Evolutionary conservation across 202 grass and related monocot genomes (phyloP).

Genomic region (Elaeis oleifera): DNA sequence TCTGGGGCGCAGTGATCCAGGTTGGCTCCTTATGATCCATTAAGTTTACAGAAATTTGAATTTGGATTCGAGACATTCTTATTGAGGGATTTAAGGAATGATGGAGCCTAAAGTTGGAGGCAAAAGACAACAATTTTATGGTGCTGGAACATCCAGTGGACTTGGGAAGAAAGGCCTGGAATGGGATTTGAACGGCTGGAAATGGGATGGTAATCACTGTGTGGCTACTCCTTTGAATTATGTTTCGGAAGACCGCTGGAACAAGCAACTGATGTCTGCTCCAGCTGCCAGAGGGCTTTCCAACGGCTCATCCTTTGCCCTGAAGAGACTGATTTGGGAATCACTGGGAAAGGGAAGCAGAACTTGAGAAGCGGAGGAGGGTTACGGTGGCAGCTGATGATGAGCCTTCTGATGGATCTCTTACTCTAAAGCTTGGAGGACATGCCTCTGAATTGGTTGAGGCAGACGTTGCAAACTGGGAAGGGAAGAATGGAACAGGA

Average conservation of each 20-base stretch:
- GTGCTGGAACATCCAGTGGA: conserved; percentile 17
- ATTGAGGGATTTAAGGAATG: too few species aligned
- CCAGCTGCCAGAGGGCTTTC: neutral
- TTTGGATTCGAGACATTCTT: too few species aligned
- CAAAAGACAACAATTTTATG: conserved; percentile 2
- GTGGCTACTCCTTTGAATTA: conserved; percentile 25
- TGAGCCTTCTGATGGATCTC: neutral
- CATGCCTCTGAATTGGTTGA: neutral
- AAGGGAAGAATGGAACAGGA: conserved; percentile 17
- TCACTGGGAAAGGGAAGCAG: conserved; percentile 25
- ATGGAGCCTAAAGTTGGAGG: too few species aligned
- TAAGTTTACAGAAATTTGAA: too few species aligned
- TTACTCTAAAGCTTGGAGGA: conserved; percentile 3
- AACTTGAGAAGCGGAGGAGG: conserved; percentile 25
- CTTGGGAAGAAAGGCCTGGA: conserved; percentile 33
- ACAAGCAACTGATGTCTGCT: conserved; percentile 19
- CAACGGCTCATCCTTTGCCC: too few species aligned
- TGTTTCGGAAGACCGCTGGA: conserved; percentile 6
- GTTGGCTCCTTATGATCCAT: too few species aligned
- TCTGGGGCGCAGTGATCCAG: too few species aligned
- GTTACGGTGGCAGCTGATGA: conserved; percentile 19
- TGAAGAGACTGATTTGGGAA: conserved; percentile 30
- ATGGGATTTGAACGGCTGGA: conserved; percentile 53
- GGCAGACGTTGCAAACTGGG: conserved; percentile 20
- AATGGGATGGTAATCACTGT: conserved; percentile 41